Conservation (phyloP, 768 basidiomycete genomes). For the Dictyophora rubrovolvata region DNA sequence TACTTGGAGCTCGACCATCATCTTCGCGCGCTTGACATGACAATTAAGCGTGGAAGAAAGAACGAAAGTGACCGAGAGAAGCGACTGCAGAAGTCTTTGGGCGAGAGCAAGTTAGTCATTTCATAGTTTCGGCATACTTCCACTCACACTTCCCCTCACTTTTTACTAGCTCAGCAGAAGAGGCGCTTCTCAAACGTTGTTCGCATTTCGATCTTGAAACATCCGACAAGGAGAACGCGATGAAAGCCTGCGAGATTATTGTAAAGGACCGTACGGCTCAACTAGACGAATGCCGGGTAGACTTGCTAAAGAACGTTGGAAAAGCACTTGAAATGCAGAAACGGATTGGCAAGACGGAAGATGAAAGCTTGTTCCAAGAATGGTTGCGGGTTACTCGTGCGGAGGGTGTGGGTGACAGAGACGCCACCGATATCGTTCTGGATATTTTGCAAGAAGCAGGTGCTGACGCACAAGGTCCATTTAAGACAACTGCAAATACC, state of each 20-base stretch:
- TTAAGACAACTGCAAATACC: slow-evolving; percentile 22
- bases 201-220: slow-evolving; percentile 88
- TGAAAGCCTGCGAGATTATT: slow-evolving; percentile 89
- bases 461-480: slow-evolving; percentile 25
- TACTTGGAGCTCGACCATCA: slow-evolving; percentile 94
- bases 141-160: slow-evolving; percentile 1
- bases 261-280: slow-evolving; percentile 73
- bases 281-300: slow-evolving; percentile 65
- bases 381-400: slow-evolving; percentile 59
- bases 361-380: slow-evolving; percentile 63
- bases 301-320: slow-evolving; percentile 57
- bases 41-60: slow-evolving; percentile 53
- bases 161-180: slow-evolving; percentile 63
- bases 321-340: slow-evolving; percentile 62
- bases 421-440: slow-evolving; percentile 54
- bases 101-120: slow-evolving; percentile 69
- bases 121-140: not conserved
- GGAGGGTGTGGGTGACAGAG: slow-evolving; percentile 69
- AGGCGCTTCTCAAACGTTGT: slow-evolving; percentile 89
- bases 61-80: slow-evolving; percentile 76
- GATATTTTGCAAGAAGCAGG: slow-evolving; percentile 52
- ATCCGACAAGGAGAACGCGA: slow-evolving; percentile 51
- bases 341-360: slow-evolving; percentile 46
- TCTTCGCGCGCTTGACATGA: slow-evolving; percentile 83
- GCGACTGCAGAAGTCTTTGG: slow-evolving; percentile 77